Evolutionary conservation across 169 alveolate genomes (phyloP).

Genomic region (Plasmodium sp.): DNA sequence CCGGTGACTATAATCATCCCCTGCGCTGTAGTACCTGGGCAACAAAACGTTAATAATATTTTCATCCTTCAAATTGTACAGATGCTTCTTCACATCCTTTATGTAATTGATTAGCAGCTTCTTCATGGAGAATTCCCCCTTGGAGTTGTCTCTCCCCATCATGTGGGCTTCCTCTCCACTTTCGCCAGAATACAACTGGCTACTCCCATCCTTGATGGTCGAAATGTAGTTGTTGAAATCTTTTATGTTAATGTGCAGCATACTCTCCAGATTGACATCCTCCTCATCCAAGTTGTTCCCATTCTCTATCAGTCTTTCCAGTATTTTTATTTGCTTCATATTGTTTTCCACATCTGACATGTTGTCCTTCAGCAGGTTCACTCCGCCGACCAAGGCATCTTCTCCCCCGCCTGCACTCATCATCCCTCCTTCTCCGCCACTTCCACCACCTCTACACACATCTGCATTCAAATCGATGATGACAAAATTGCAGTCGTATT

Average conservation of each 20-base stretch:
- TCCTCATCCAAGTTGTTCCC: conserved; percentile 50
- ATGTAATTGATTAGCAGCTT: conserved; percentile 26
- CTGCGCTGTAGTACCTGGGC: conserved; percentile 61
- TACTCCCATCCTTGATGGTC: conserved; percentile 33
- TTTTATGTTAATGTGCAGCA: conserved; percentile 60
- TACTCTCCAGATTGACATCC: conserved; percentile 25
- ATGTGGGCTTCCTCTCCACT: conserved; percentile 34
- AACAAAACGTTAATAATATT: conserved; percentile 37
- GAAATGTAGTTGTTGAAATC: conserved; percentile 64
- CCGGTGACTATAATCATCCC: conserved; percentile 53
- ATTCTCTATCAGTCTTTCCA: conserved; percentile 50
- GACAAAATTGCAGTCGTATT: conserved; percentile 61
- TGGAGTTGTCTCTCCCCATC: neutral
- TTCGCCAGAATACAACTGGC: conserved; percentile 6
- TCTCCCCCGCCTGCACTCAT: neutral
- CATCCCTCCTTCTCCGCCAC: neutral
- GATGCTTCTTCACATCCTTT: conserved; percentile 48
- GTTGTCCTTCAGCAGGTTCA: conserved; percentile 29
- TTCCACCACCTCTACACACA: neutral
- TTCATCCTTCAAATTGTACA: conserved; percentile 63
- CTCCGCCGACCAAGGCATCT: neutral
- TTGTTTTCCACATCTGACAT: conserved; percentile 42
- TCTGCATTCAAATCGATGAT: conserved; percentile 61
- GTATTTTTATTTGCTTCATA: conserved; percentile 61
- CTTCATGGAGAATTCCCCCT: conserved; percentile 28